Evolutionary conservation across 352 stramenopile genomes (phyloP), one percentile per base, ranked within the genome.

Genomic region (Phytophthora pini): DNA sequence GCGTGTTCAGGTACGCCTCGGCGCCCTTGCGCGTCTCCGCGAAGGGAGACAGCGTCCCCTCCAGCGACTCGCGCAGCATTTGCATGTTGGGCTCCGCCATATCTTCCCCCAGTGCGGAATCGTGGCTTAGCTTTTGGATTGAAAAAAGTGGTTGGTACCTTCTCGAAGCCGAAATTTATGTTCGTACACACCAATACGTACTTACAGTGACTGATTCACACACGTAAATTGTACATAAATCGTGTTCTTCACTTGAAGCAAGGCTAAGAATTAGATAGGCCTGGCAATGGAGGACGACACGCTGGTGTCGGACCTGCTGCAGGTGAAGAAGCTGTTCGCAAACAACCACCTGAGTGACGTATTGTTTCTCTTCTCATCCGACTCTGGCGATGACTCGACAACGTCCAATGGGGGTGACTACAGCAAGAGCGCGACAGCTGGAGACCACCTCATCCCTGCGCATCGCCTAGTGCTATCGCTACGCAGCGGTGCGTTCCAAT

Each of bases 271-370:
- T 20, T 44, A 13, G 46, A 56, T 44, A 22, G 29, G 47, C 17
- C 53, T 58, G 59, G 48, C 38, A 2, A 45, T 20, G 10, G 66
- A 50, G 4, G 58, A 74, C 46, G 58, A 67, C 20, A 47, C 76
- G 32, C 59, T 91, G 9, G 59, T 76, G 43, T 56, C 73, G 20
- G 84, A 93, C 50, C 48, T 91, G 64, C 77, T 82, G 43, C 70
- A 81, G 56, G 58, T 93, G 29, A 77, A 77, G 43, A 53, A 56
- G 12, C 68, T 95, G 26, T 95, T 82, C 61, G 84, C 71, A 1
- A 92, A 78, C 68, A 84, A 81, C 61, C 76, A 93, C 56, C 56
- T 94, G 20, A 95, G 87, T 54, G 87, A 95, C 52, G 84, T 93
- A 26, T 52, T 92, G 20, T 93, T 95, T 48, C 60, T 93, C 26